A percentile compares a stretch with the other conserved stretches of the same genome.
phyloP scores from a whole-genome alignment of 2,329 filamentous ascomycete species.

The Cladosporium sp. region DNA sequence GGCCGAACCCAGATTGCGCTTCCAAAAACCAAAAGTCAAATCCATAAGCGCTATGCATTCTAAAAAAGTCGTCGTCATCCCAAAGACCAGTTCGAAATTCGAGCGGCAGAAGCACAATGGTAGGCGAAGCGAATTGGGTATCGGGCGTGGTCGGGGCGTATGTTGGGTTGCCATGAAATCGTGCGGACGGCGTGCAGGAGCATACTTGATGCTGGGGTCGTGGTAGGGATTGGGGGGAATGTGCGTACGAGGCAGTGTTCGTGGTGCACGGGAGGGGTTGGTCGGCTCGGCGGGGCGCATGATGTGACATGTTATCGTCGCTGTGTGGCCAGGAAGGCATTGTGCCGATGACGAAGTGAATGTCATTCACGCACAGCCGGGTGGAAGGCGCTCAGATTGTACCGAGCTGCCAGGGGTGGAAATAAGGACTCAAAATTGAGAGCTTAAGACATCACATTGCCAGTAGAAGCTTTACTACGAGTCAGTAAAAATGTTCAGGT shows the following conservation, averaged over 20 bases:
- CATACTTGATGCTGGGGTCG: constrained; percentile 11
- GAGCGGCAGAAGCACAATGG: background rate
- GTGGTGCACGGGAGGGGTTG: constrained; percentile 17
- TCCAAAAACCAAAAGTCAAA: background rate
- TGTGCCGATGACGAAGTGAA: background rate
- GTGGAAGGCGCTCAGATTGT: background rate
- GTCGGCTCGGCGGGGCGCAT: constrained; percentile 6
- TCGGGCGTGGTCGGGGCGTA: constrained; percentile 3
- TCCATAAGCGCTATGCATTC: constrained; percentile 14
- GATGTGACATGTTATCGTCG: background rate
- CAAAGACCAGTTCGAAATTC: background rate
- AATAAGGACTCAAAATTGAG: background rate
- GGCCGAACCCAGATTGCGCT: constrained; percentile 7
- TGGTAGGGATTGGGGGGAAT: constrained; percentile 10
- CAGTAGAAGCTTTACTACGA: constrained; percentile 13
- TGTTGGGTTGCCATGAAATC: constrained; percentile 7
- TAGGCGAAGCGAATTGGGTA: constrained; percentile 10
- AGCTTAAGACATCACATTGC: constrained; percentile 18
- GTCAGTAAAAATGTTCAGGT: constrained; percentile 17
- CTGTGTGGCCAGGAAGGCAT: background rate
- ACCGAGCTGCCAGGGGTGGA: constrained; percentile 7
- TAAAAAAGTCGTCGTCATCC: background rate
- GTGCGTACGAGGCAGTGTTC: constrained; percentile 14
- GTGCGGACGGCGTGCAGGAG: constrained; percentile 11
- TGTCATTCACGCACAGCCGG: background rate